Percentiles rank a stretch among this genome's conserved stretches.
These are phyloP conservation scores for Hyaloscypha variabilis DNA, from an alignment of 495 filamentous ascomycete species.

Conservation along the genomic window DNA sequence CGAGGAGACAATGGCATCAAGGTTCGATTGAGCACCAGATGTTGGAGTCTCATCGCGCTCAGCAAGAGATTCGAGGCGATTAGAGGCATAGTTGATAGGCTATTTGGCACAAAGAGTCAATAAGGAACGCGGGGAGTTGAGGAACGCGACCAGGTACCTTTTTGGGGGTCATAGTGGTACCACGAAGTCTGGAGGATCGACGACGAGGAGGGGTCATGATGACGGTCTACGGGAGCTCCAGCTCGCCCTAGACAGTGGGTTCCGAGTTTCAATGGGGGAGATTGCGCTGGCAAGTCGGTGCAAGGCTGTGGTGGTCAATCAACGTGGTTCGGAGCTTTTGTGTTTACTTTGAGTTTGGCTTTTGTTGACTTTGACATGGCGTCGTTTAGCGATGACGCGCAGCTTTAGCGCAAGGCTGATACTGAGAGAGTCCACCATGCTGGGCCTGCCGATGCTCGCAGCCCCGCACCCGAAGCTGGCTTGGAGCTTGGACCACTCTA, in stretches of 20 bases:
- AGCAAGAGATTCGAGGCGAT: constrained; percentile 24
- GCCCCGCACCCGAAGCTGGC: no score
- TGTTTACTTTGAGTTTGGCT: background rate
- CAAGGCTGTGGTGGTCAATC: constrained; percentile 7
- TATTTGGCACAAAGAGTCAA: constrained; percentile 11
- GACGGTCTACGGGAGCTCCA: constrained; percentile 7
- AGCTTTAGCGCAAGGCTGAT: background rate
- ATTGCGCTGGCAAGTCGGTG: constrained; percentile 12
- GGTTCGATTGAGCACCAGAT: constrained; percentile 14
- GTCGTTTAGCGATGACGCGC: background rate
- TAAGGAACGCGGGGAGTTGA: background rate
- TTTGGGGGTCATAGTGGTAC: constrained; percentile 25
- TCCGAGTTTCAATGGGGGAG: background rate
- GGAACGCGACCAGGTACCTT: constrained; percentile 24
- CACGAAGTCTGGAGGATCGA: constrained; percentile 29
- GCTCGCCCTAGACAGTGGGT: background rate
- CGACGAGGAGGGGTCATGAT: constrained; percentile 30
- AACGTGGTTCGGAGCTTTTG: background rate
- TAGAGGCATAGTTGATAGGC: constrained; percentile 24
- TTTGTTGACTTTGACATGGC: constrained; percentile 14
- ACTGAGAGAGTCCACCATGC: no score
- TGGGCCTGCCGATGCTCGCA: no score
- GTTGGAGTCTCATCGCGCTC: constrained; percentile 31
- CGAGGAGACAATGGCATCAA: constrained; percentile 26
- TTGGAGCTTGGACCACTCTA: no score